These are phyloP conservation scores for Cercospora sp. DNA, from an alignment of 2,329 filamentous ascomycete genomes.

Conservation along the genomic window DNA sequence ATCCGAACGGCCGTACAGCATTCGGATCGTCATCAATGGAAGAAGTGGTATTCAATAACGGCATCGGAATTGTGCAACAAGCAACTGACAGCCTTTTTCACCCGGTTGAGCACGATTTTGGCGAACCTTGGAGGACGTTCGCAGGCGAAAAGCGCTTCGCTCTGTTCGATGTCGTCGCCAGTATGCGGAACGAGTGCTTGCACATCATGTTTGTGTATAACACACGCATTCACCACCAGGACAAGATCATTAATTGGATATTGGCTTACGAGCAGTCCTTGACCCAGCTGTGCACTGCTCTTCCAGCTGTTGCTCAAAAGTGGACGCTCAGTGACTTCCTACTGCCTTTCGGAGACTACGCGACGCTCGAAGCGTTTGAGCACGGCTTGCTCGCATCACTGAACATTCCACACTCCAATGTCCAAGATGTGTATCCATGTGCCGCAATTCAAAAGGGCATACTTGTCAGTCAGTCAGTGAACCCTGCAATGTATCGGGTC, in stretches of 20 bases:
- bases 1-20: not conserved
- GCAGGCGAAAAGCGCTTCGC: not conserved
- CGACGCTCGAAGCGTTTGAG: not conserved
- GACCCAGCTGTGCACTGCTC: not conserved
- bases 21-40: not conserved
- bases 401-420: not conserved
- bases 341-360: not conserved
- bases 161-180: not conserved
- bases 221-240: not conserved
- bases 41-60: not conserved
- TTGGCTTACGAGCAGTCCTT: not conserved
- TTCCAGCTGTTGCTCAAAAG: not conserved
- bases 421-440: not conserved
- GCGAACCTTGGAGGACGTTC: not conserved
- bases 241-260: not conserved
- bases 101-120: not conserved
- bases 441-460: not conserved
- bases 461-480: not conserved
- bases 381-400: not conserved
- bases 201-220: not conserved
- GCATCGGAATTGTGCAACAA: not conserved
- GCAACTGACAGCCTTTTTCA: not conserved
- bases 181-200: not conserved
- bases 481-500: not conserved
- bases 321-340: not conserved